Evolutionary conservation across 306 rosid genomes (phyloP), one percentile per base, ranked within the genome.

Genomic region (Malus sylvestris): DNA sequence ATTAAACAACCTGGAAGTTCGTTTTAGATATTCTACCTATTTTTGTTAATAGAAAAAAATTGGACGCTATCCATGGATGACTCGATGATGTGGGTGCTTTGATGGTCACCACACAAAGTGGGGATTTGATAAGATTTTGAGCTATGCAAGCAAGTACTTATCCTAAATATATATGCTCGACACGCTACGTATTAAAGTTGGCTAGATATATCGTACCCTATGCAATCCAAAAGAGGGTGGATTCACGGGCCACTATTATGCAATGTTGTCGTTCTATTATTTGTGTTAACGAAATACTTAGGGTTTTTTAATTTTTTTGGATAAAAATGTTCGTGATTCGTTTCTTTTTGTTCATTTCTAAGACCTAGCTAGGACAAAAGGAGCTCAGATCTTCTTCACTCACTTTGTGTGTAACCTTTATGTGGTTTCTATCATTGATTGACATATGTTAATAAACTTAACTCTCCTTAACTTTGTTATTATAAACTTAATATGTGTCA

Each of bases 51-150:
- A 38, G 4, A 30, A 63, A n/a, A 63, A 61, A 25, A 20, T 25
- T 8, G 67, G 67, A 33, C 10, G 22, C 44, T 35, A 22, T 57
- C 65, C 64, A 30, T 11, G 49, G 5, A 0, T 22, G 23, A 11
- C n/a, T 14, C 57, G 57, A 51, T 71, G 53, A 60, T n/a, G 68
- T 23, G 10, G 57, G 67, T 57, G 67, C 29, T 18, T 60, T 25
- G 44, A 60, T 73, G 16, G 40, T 42, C 40, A 42, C 77, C 68
- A 60, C 68, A 73, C 68, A 58, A 35, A 67, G 52, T 67, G 65
- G 29, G 6, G 20, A 38, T 72, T 35, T 35, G 33, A 72, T 33
- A 72, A 58, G 67, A 38, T 38, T 72, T 38, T 58, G 38, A 59
- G 68, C 19, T 61, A 61, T 25, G 27, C 63, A n/a, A 22, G 27